Evolutionary conservation across 2,329 filamentous ascomycete species (phyloP), one percentile per base, ranked within the genome.

Genomic region (Claviceps lovelessii): DNA sequence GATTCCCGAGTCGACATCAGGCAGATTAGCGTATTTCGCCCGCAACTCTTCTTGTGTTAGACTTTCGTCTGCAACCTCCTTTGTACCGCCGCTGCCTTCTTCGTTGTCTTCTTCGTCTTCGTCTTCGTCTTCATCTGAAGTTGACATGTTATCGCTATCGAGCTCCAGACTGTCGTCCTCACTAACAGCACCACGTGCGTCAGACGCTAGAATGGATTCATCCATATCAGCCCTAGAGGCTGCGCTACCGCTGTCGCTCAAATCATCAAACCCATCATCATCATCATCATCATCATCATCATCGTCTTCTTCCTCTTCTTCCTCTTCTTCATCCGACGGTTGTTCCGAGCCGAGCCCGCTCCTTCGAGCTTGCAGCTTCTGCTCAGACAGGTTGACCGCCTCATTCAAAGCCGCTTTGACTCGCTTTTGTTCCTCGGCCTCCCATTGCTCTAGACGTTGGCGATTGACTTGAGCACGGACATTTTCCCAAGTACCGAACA

Each of bases 301-400:
- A 3, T 74, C 73, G 2, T 75, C 23, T 23, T 23, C 23, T 23
- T 23, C 73, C 10, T 74, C 67, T 0, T n/a, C 47, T 29, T 51
- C 51, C 3, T 37, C 41, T 41, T 71, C 73, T 1, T 75, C 73
- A 13, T 75, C 68, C 1, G 70, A 72, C 0, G 68, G 66, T 3
- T 69, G 61, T 60, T 83, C 80, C 0, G 78, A 80, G 56, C 80
- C 81, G 5, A 75, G 60, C 19, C 74, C 76, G 2, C 72, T 68
- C 54, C 73, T 75, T n/a, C 81, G 75, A 17, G 82, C 80, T 59
- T 85, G 80, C 1, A 87, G 71, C 62, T 86, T 82, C 61, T 80
- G 78, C 58, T 85, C 85, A 0, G 84, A 87, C 55, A 84, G 76
- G 58, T 84, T 86, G 62, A 87, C 84, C 61, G 82, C 86, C 70